Evolutionary conservation across 805 yeast species (phyloP), one percentile per base, ranked within the genome.

Genomic region (Jamesozyma rosinii): DNA sequence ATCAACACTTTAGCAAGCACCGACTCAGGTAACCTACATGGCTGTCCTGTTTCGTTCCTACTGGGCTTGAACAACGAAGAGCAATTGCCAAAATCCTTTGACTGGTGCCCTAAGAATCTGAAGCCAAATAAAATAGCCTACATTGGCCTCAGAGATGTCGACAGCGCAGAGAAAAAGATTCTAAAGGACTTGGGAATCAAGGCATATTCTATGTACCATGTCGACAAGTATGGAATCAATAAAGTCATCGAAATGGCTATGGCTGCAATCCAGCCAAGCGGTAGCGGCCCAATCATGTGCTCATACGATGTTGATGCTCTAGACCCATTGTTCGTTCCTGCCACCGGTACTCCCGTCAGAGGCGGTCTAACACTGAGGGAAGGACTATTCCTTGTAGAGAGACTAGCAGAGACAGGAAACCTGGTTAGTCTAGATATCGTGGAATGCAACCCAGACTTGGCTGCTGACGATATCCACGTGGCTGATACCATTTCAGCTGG

Each of bases 301-400:
- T 82, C 94, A 22, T 90, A 89, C 61, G 98, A 90, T 60, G 97
- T 90, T 36, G 98, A 90, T 66, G 97, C 97, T 35, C 81, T 92
- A 45, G 98, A 90, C 65, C 97, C 97, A 38, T 73, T 79, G 48
- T 88, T 71, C 59, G 96, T 92, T 13, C 97, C 96, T 17, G 95
- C 97, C 33, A 90, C 98, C 1, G 98, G 98, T 43, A 92, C 98
- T 1, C 90, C 97, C 35, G 98, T 90, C 14, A 80, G 95, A 63
- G 97, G 97, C 50, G 98, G 98, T 3, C 71, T 90, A 50, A 81
- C 96, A 8, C 74, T 90, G 64, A 77, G 98, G 68, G 98, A 90
- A 67, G 97, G 96, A 40, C 74, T 92, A 61, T 90, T 83, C 61
- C 66, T 90, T 42, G 92, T 89, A 47, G 98, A 90, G 68, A 92